Base-by-base conservation (phyloP, 192 early-diverging fungal genomes). In the Entomortierella chlamydospora region DNA sequence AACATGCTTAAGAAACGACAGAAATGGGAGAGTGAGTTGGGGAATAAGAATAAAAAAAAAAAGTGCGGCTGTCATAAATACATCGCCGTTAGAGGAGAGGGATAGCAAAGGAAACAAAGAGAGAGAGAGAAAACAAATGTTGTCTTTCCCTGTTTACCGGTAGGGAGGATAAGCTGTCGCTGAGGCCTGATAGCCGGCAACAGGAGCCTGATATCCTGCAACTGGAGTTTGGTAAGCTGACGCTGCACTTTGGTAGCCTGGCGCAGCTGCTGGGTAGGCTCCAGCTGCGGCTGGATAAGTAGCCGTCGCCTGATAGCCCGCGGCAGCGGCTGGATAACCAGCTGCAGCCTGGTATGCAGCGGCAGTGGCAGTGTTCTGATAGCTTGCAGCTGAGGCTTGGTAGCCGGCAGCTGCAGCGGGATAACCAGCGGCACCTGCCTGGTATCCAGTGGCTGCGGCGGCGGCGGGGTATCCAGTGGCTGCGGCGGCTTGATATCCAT, bases 81-180 rank as follows among this genome's bases (percentile, higher is more conserved):
- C 17, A 33, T 34, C 43, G 23, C 8, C 12, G 47, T 51, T 4
- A 51, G 26, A 34, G 28, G 45, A 34, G 34, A 37, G 25, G 13
- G 23, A 41, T 12, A 22, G 18, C 4, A 1, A 39, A 13, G n/a
- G 47, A 20, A 30, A 25, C 51, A 20, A 23, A 23, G 49, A 29
- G 18, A 43, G 2, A 31, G 34, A 29, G 45, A 10, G 49, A 41
- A 22, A 58, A 56, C 51, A 58, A 26, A 57, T 25, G 26, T 39
- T n/a, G 66, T 28, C 43, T 64, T 57, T 64, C 70, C 70, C 49
- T 22, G 54, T 59, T 78, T 78, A 78, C 73, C 73, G 73, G 61
- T 78, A 78, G 5, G 76, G 55, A n/a, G 55, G 76, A 49, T 74
- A 74, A n/a, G 56, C 34, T 22, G 72, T 61, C 15, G 72, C 72